Percentiles rank a stretch among this genome's conserved stretches.
These are phyloP conservation scores for Chytriomyces hyalinus DNA, from an alignment of 192 early-diverging fungal genomes.

Conservation along the genomic window DNA sequence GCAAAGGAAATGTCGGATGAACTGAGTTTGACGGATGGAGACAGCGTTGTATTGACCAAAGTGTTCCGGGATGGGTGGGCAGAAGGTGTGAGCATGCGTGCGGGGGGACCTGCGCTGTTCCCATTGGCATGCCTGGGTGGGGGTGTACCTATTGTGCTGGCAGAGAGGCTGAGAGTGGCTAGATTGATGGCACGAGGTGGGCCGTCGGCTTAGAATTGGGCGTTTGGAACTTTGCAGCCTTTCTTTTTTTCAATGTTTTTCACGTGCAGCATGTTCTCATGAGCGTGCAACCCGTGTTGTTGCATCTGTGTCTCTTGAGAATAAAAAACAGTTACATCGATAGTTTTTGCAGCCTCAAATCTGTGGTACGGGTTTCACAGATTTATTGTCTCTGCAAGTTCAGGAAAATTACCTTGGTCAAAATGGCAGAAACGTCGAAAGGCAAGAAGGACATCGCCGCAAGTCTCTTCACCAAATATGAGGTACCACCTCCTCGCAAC, in stretches of 20 bases:
- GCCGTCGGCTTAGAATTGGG: not conserved
- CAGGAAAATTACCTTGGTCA: too few species aligned
- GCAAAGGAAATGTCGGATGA: conserved; percentile 41
- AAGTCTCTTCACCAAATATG: not conserved
- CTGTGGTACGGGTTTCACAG: too few species aligned
- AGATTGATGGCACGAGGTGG: conserved; percentile 21
- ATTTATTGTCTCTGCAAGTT: too few species aligned
- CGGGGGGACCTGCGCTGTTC: conserved; percentile 51
- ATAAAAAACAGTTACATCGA: too few species aligned
- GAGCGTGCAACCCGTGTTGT: too few species aligned
- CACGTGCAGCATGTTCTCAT: too few species aligned
- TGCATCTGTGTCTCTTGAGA: too few species aligned
- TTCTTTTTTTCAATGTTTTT: too few species aligned
- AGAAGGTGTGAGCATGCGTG: conserved; percentile 43
- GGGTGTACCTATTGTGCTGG: conserved; percentile 45
- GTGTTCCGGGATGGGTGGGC: conserved; percentile 52
- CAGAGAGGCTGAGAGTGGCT: conserved; percentile 29
- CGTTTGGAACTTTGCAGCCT: too few species aligned
- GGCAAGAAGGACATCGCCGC: not conserved
- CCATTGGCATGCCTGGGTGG: conserved; percentile 50
- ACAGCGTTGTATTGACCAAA: conserved; percentile 39
- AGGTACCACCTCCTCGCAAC: not conserved
- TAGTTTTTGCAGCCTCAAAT: too few species aligned
- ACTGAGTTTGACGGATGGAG: conserved; percentile 43
- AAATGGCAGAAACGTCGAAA: too few species aligned